phyloP scores from a whole-genome alignment of 306 rosid species.

The Geum urbanum region DNA sequence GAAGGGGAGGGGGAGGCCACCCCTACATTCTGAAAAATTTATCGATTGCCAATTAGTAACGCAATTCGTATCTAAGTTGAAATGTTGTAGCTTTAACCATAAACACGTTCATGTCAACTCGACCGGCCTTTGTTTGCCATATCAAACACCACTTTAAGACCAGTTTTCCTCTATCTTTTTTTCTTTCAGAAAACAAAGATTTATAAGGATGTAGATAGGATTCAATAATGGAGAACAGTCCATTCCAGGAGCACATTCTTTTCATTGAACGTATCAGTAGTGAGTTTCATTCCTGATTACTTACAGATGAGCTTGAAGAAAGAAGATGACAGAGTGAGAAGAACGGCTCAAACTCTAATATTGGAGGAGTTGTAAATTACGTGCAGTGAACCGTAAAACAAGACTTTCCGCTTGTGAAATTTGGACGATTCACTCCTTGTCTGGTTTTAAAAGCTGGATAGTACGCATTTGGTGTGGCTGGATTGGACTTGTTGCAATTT shows the following conservation, averaged over 20 bases:
- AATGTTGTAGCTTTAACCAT: no score
- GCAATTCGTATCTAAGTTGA: no score
- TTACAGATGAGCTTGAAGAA: background rate
- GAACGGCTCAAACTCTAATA: background rate
- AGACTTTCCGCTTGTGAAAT: conserved; percentile 15
- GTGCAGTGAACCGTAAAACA: conserved; percentile 13
- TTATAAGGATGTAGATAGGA: background rate
- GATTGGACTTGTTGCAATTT: background rate
- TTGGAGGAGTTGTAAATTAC: conserved; percentile 12
- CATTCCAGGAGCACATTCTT: background rate
- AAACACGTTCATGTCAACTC: no score
- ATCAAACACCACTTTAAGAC: conserved; percentile 10
- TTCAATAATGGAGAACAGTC: background rate
- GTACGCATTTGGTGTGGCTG: background rate
- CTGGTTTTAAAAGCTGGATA: conserved; percentile 5
- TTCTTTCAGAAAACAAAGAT: background rate
- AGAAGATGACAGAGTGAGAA: background rate
- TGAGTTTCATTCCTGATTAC: background rate
- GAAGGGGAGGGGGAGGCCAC: no score
- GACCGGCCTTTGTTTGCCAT: no score
- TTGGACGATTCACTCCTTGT: background rate
- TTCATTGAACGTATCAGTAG: conserved; percentile 4
- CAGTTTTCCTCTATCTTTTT: background rate
- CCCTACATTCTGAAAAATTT: no score
- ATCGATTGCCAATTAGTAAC: no score